Evolutionary conservation across 176 grass and related monocot species (phyloP).

Genomic region (Saccharum officinarum): DNA sequence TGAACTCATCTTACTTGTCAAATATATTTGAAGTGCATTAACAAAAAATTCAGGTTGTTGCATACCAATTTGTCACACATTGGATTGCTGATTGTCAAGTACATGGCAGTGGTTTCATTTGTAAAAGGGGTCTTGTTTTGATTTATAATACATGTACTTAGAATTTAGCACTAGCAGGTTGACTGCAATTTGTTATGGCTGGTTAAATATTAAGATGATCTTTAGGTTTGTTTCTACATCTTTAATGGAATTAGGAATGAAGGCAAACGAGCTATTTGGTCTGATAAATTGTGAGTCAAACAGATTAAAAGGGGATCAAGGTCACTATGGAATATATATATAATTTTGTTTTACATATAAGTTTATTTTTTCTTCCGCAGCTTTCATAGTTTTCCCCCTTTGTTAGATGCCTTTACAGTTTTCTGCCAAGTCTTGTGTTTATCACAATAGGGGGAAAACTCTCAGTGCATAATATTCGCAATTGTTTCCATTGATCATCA

Average conservation of each 20-base stretch:
- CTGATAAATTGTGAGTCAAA: neutral
- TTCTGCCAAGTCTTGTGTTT: no score
- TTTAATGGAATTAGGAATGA: neutral
- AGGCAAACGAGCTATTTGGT: neutral
- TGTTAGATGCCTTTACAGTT: neutral
- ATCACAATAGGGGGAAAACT: no score
- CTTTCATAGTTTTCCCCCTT: neutral
- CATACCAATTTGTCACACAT: neutral
- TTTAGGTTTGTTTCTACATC: neutral
- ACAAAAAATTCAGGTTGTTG: neutral
- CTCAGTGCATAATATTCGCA: no score
- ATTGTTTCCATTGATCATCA: no score
- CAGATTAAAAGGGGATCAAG: neutral
- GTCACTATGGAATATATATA: neutral
- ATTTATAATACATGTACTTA: neutral
- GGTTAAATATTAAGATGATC: slow-evolving; percentile 19
- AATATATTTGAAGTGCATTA: slow-evolving; percentile 10
- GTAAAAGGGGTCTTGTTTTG: neutral
- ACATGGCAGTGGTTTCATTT: neutral
- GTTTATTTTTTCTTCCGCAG: neutral
- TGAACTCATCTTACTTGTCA: neutral
- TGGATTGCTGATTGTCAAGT: neutral
- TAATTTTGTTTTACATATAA: neutral
- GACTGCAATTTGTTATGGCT: neutral
- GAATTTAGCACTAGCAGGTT: neutral